Conservation (phyloP, 352 stramenopile species). For the Halophytophthora polymorphica region DNA sequence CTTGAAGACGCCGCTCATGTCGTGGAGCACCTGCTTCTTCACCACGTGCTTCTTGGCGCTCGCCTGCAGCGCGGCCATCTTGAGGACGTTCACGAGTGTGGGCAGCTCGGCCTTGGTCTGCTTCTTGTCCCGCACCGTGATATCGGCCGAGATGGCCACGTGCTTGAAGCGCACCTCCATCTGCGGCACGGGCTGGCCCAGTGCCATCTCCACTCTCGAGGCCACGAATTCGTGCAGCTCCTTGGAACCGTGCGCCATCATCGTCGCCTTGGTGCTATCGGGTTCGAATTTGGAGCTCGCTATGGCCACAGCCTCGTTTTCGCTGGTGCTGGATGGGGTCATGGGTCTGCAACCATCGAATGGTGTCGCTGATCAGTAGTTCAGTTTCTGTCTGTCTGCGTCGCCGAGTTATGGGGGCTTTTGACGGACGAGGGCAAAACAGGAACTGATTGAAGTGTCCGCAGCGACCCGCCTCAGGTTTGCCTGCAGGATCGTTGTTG, state of each 20-base stretch:
- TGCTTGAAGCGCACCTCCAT: constrained; percentile 43
- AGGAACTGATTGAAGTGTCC: too few species aligned
- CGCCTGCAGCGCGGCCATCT: constrained; percentile 11
- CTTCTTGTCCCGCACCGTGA: constrained; percentile 15
- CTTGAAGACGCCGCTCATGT: constrained; percentile 27
- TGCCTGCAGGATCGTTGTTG: too few species aligned
- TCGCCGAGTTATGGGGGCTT: too few species aligned
- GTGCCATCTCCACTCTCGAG: constrained; percentile 12
- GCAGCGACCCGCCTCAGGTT: too few species aligned
- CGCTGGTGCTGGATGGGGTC: too few species aligned
- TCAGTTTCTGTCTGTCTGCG: too few species aligned
- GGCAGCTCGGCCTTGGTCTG: constrained; percentile 28
- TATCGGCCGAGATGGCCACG: constrained; percentile 23
- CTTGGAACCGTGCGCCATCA: constrained; percentile 21
- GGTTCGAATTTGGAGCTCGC: too few species aligned
- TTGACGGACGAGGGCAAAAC: too few species aligned
- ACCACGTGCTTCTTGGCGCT: constrained; percentile 17
- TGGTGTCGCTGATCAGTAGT: too few species aligned
- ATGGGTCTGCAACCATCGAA: too few species aligned
- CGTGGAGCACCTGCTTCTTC: constrained; percentile 29
- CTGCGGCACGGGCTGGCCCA: constrained; percentile 24
- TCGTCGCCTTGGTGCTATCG: too few species aligned
- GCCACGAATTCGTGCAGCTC: constrained; percentile 23
- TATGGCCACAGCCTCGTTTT: too few species aligned
- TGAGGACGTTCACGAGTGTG: constrained; percentile 29